phyloP scores from a whole-genome alignment of 306 rosid species.

The Elaeagnus macrophylla region DNA sequence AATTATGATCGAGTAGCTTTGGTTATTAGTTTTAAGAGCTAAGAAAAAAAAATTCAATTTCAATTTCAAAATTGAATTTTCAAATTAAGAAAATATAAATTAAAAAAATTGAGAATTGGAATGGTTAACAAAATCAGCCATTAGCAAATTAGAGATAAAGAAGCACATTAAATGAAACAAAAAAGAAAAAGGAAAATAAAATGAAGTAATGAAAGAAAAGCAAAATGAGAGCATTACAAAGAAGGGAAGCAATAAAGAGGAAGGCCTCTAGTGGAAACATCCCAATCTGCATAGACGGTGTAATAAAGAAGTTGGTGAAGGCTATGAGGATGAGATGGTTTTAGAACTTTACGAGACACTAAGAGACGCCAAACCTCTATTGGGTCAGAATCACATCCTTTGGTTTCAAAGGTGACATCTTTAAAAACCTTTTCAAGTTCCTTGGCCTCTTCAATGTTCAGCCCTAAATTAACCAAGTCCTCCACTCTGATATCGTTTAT shows the following conservation, averaged over 20 bases:
- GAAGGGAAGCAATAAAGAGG: conserved; percentile 83
- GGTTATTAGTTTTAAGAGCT: too few relatives aligned
- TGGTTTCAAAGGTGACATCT: conserved; percentile 12
- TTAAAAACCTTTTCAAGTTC: conserved; percentile 20
- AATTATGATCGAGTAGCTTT: too few relatives aligned
- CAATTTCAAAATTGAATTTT: too few relatives aligned
- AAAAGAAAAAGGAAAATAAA: background rate
- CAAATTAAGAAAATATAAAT: too few relatives aligned
- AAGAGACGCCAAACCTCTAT: conserved; percentile 42
- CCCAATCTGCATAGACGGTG: conserved; percentile 42
- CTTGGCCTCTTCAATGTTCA: conserved; percentile 37
- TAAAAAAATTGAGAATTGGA: too few relatives aligned
- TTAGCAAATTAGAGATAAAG: too few relatives aligned
- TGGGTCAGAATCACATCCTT: conserved; percentile 29
- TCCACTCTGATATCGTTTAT: conserved; percentile 32
- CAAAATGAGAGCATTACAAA: conserved; percentile 26
- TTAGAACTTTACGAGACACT: conserved; percentile 42
- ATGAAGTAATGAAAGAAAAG: background rate
- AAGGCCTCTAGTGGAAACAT: conserved; percentile 28
- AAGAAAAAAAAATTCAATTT: too few relatives aligned
- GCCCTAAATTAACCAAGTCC: conserved; percentile 46
- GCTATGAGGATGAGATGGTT: conserved; percentile 50
- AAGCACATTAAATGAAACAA: too few relatives aligned
- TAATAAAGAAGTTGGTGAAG: conserved; percentile 55
- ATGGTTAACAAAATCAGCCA: too few relatives aligned